Percentiles rank a stretch among this genome's conserved stretches.
phyloP scores from a whole-genome alignment of 176 grass and related monocot genomes.

The Ananas comosus region DNA sequence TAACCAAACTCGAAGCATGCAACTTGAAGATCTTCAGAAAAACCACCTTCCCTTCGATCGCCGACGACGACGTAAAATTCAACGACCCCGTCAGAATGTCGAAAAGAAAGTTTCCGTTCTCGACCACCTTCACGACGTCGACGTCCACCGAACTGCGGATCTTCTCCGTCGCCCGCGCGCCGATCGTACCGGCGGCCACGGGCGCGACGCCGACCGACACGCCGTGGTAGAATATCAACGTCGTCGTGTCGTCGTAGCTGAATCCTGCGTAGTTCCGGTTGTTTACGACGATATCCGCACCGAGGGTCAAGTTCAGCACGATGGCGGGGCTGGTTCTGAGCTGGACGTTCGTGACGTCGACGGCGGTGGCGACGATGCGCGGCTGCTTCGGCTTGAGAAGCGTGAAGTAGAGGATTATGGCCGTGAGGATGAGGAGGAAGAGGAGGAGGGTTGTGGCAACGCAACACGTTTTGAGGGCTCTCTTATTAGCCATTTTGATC shows the following conservation, averaged over 20 bases:
- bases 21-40: slow-evolving; percentile 18
- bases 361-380: slow-evolving; percentile 29
- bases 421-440: slow-evolving; percentile 25
- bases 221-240: slow-evolving; percentile 52
- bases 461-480: slow-evolving; percentile 6
- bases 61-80: slow-evolving; percentile 16
- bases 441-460: background rate
- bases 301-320: slow-evolving; percentile 20
- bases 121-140: slow-evolving; percentile 26
- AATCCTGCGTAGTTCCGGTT: slow-evolving; percentile 62
- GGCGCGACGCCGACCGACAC: slow-evolving; percentile 31
- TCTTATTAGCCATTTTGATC: background rate
- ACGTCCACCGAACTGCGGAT: slow-evolving; percentile 30
- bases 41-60: slow-evolving; percentile 21
- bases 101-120: slow-evolving; percentile 26
- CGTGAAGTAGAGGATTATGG: slow-evolving; percentile 38
- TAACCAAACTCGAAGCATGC: background rate
- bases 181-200: slow-evolving; percentile 33
- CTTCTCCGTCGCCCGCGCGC: slow-evolving; percentile 13
- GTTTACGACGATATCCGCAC: slow-evolving; percentile 32
- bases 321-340: slow-evolving; percentile 21
- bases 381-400: slow-evolving; percentile 45
- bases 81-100: slow-evolving; percentile 28
- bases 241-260: slow-evolving; percentile 31
- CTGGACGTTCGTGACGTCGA: slow-evolving; percentile 27